A percentile compares a stretch with the other conserved stretches of the same genome.
Conservation (phyloP, 2,329 filamentous ascomycete species). For the Diplodia mutila region DNA sequence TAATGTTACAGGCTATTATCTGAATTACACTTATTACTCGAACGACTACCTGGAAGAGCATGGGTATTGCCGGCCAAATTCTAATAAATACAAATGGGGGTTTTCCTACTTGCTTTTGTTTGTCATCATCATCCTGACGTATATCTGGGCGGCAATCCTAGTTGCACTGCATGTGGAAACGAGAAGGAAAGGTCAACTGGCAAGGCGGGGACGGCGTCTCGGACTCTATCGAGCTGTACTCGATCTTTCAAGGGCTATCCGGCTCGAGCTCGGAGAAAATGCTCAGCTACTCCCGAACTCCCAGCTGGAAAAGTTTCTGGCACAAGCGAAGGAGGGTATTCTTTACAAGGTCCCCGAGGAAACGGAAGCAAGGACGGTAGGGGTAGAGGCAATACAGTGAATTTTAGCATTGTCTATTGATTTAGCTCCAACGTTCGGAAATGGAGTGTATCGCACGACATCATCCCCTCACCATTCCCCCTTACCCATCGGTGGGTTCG, state of each 20-base stretch:
- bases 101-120: neutral
- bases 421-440: too few species aligned
- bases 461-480: too few species aligned
- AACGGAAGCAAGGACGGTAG: too few species aligned
- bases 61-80: neutral
- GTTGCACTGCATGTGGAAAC: neutral
- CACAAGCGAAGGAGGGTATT: too few species aligned
- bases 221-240: neutral
- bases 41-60: neutral
- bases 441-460: too few species aligned
- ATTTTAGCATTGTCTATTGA: too few species aligned
- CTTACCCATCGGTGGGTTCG: too few species aligned
- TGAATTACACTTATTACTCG: neutral
- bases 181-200: neutral
- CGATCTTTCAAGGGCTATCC: neutral
- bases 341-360: too few species aligned
- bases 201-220: neutral
- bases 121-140: neutral
- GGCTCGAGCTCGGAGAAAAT: neutral
- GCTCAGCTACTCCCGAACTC: neutral
- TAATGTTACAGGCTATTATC: neutral
- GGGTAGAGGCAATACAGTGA: too few species aligned
- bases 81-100: neutral
- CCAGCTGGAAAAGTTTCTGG: too few species aligned
- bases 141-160: neutral